phyloP scores from a whole-genome alignment of 2,329 filamentous ascomycete species.

The Apiospora aurea region DNA sequence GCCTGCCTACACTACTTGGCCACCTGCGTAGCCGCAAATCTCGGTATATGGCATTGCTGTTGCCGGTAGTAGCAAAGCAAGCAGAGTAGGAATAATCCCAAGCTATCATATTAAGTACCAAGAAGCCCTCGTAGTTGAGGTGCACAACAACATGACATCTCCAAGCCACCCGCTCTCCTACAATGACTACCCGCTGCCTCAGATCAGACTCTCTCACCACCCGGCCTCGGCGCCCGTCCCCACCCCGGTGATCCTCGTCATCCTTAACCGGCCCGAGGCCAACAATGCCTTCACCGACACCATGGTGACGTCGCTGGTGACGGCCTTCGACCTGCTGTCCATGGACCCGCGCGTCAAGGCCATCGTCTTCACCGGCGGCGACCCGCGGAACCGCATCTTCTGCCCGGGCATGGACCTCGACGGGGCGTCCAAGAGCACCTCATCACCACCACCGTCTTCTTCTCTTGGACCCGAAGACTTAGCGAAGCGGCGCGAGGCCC shows the following conservation, averaged over 20 bases:
- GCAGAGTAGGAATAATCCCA: background rate
- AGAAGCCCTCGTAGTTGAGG: background rate
- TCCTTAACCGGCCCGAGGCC: constrained; percentile 68
- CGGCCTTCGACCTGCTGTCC: constrained; percentile 59
- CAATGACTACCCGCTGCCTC: constrained; percentile 48
- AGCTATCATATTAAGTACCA: background rate
- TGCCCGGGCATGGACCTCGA: constrained; percentile 66
- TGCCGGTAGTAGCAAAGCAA: background rate
- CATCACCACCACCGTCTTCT: constrained; percentile 30
- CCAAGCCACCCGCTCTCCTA: constrained; percentile 45
- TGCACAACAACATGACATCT: constrained; percentile 26
- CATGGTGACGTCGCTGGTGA: constrained; percentile 68
- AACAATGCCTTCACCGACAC: constrained; percentile 73
- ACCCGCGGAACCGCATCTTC: constrained; percentile 57
- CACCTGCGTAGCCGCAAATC: background rate
- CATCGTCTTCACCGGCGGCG: constrained; percentile 62
- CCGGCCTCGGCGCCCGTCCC: constrained; percentile 58
- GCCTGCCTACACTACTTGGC: background rate
- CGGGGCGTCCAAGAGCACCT: constrained; percentile 35
- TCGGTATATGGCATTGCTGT: background rate
- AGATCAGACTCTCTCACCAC: constrained; percentile 57
- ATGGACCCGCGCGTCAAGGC: constrained; percentile 60
- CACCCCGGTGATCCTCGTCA: constrained; percentile 68
- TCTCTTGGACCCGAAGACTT: constrained; percentile 22
- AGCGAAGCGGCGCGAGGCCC: constrained; percentile 25